Evolutionary conservation across 1,139 yeast species (phyloP), one percentile per base, ranked within the genome.

Genomic region (Groenewaldozyma auringiensis): DNA sequence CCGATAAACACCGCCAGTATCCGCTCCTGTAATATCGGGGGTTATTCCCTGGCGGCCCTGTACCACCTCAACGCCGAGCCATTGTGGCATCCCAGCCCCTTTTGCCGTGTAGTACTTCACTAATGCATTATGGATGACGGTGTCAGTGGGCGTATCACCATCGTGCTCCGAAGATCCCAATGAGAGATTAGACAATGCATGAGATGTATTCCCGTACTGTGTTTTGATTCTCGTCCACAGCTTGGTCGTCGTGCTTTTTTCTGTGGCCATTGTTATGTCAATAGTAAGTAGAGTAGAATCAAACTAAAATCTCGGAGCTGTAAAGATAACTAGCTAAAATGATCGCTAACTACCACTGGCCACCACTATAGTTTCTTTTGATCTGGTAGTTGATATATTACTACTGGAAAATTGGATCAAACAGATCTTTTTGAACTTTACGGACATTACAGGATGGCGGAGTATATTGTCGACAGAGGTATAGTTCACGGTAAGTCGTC

Each of bases 61-160:
- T 3, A 36, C 40, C 3, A 37, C 35, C 27, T 51, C 52, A 2
- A 50, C 53, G 2, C 56, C 62, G 18, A 61, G 56, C 65, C 65
- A 61, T 21, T 47, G 45, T 1, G 65, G 64, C 13, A 54, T 17
- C 4, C 42, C 33, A 20, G 57, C 56, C 13, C 51, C 55, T 40
- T 52, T 50, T 16, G 50, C 48, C 18, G 46, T 42, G 46, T 66
- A 66, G 55, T 48, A 64, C 41, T 58, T 52, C 9, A 60, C 58
- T 43, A 66, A 49, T 3, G 69, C 67, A 39, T 65, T 55, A 43
- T 63, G 61, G 8, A 66, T 50, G 4, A 63, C 61, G 1, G 70
- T 66, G 42, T 65, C 67, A 37, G 58, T 55, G 42, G 61, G 66
- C 2, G 52, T 50, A 16, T 52, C 62, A 4, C 65, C 62, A 43